phyloP scores from a whole-genome alignment of 2,329 filamentous ascomycete genomes.

The Corynespora cassiicola region DNA sequence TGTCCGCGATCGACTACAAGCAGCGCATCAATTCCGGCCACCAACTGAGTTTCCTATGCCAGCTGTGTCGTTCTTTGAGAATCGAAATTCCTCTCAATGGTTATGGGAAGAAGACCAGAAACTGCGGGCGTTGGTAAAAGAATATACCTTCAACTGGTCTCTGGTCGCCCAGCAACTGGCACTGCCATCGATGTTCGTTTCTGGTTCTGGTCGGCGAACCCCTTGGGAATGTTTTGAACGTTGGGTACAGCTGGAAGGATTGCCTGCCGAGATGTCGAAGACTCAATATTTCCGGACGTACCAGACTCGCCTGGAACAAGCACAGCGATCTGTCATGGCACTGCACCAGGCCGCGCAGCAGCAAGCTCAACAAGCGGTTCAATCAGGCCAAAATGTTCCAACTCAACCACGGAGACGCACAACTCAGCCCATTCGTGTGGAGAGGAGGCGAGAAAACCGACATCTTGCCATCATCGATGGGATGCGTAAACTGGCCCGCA shows the following conservation, averaged over 20 bases:
- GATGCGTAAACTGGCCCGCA: conserved; percentile 95
- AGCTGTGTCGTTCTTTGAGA: conserved; percentile 87
- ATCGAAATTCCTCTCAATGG: conserved; percentile 87
- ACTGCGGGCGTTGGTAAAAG: conserved; percentile 80
- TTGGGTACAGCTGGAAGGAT: conserved; percentile 89
- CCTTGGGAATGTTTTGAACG: conserved; percentile 99
- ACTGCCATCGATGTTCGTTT: conserved; percentile 77
- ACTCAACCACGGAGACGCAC: conserved; percentile 71
- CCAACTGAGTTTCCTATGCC: conserved; percentile 94
- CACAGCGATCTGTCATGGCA: conserved; percentile 64
- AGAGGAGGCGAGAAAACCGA: conserved; percentile 83
- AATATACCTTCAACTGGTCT: conserved; percentile 98
- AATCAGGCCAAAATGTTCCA: conserved; percentile 58
- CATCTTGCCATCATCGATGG: conserved; percentile 89
- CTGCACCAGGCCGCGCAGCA: conserved; percentile 63
- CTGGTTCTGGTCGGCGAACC: conserved; percentile 86
- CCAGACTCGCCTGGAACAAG: conserved; percentile 67
- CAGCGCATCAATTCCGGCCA: conserved; percentile 89
- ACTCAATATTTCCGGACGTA: conserved; percentile 91
- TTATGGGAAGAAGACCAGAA: conserved; percentile 89
- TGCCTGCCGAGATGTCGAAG: conserved; percentile 92
- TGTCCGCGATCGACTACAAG: conserved; percentile 87
- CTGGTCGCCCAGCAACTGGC: conserved; percentile 84
- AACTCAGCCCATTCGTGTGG: conserved; percentile 79
- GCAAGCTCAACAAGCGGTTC: conserved; percentile 61